Base-by-base conservation (phyloP, 495 filamentous ascomycete species). In the Hypoxylon rickii region DNA sequence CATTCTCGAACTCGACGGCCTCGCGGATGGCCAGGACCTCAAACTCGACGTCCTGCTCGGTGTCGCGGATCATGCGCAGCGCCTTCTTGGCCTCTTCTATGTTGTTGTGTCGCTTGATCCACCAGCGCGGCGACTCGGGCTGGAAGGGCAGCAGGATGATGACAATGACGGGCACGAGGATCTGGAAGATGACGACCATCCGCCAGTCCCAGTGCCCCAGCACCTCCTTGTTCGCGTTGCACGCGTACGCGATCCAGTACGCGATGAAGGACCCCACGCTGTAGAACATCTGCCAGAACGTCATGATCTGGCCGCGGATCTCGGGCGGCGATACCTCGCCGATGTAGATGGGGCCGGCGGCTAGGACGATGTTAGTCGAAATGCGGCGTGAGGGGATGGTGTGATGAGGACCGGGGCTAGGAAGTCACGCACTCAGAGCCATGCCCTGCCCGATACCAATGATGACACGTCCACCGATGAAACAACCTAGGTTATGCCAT, bases 241-340 rank as follows among this genome's bases (percentile, higher is more conserved):
- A 79, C 4, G 74, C 81, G 55, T 80, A 86, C 55, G 77, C 78
- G 43, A 86, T 77, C 81, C 79, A 83, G 73, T 66, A 66, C 59
- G 82, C 83, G 59, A 86, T 82, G 67, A 85, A 85, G 21, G 79
- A 79, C 18, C 82, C 82, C 21, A 85, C 83, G 19, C 75, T 79
- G 71, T 85, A 86, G 68, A 85, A 85, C 70, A 84, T 81, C 68
- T 86, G 82, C 83, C 82, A 86, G 57, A 85, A 83, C n/a, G 79
- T 79, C 83, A 86, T 84, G 60, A 86, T 83, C 56, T 77, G 77
- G 48, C 83, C 83, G 39, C 83, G 79, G 52, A 84, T 84, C 43
- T 84, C 76, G 7, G 78, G 63, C 5, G 81, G 80, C 5, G 82
- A 77, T 15, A 86, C 64, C 49, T 86, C 82, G 41, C 82, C 82